Conservation (phyloP, 225 moss, liverwort and hornwort species). For the Physcomitrellopsis africana region DNA sequence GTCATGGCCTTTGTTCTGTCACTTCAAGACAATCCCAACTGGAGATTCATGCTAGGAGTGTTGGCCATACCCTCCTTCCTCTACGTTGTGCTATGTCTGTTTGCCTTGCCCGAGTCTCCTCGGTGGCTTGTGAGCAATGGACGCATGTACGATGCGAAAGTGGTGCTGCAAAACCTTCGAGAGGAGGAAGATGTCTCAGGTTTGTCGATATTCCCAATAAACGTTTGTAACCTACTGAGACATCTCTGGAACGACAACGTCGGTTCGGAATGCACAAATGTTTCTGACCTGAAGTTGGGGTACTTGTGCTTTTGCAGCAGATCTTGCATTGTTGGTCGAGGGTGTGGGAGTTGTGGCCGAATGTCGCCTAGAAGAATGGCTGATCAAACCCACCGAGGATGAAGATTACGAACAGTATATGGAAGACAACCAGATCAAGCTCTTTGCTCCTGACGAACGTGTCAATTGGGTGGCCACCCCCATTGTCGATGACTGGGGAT, state of each 20-base stretch:
- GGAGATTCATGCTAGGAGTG: conserved; percentile 90
- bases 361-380: conserved; percentile 80
- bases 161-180: conserved; percentile 83
- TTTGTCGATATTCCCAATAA: conserved; percentile 16
- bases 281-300: no score
- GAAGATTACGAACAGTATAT: conserved; percentile 41
- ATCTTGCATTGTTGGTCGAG: conserved; percentile 88
- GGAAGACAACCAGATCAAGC: conserved; percentile 71
- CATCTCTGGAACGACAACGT: no score
- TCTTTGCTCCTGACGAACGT: conserved; percentile 79
- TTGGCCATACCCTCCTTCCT: conserved; percentile 59
- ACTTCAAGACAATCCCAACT: conserved; percentile 68
- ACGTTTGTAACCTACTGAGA: no score
- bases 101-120: conserved; percentile 80
- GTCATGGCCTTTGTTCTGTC: conserved; percentile 80
- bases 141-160: conserved; percentile 82
- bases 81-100: conserved; percentile 65
- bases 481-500: conserved; percentile 67
- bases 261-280: no score
- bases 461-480: conserved; percentile 90
- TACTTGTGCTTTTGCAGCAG: conserved; percentile 51
- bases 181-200: conserved; percentile 81
- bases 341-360: conserved; percentile 73
- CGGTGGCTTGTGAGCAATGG: conserved; percentile 97
- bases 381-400: conserved; percentile 84